phyloP scores from a whole-genome alignment of 2,329 filamentous ascomycete species.

The Botrytis hyacinthi region DNA sequence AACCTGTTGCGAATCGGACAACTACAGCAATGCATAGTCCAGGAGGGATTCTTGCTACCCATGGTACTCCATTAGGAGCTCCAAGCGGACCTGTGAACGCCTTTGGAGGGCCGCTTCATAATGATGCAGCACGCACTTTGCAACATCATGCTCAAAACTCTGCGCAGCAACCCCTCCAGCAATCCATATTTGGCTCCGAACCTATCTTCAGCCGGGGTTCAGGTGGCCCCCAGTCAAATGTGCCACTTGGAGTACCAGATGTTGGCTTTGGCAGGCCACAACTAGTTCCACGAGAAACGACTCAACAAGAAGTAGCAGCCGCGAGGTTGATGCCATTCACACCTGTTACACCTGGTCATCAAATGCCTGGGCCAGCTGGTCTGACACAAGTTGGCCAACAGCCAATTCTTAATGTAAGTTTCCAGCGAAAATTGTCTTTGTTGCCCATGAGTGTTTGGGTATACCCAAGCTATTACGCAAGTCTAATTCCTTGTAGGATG shows the following conservation, averaged over 20 bases:
- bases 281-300: slow-evolving; percentile 36
- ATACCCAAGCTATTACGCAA: background rate
- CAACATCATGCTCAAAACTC: slow-evolving; percentile 52
- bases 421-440: background rate
- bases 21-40: slow-evolving; percentile 85
- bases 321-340: slow-evolving; percentile 63
- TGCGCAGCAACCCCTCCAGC: slow-evolving; percentile 44
- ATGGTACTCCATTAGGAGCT: slow-evolving; percentile 51
- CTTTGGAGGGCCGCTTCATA: slow-evolving; percentile 56
- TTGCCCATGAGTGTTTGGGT: slow-evolving; percentile 23
- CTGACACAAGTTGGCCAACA: slow-evolving; percentile 73
- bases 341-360: slow-evolving; percentile 40
- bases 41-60: slow-evolving; percentile 78
- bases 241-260: slow-evolving; percentile 57
- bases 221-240: slow-evolving; percentile 35
- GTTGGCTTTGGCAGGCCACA: slow-evolving; percentile 60
- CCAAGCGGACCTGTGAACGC: slow-evolving; percentile 40
- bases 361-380: slow-evolving; percentile 44
- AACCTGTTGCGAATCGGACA: slow-evolving; percentile 83
- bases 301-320: slow-evolving; percentile 48
- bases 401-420: slow-evolving; percentile 71
- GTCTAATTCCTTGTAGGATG: slow-evolving; percentile 52
- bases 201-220: slow-evolving; percentile 40
- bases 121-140: slow-evolving; percentile 50
- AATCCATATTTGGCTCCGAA: slow-evolving; percentile 57